Conservation (phyloP, 169 alveolate genomes). For the Plasmodium fragile region DNA sequence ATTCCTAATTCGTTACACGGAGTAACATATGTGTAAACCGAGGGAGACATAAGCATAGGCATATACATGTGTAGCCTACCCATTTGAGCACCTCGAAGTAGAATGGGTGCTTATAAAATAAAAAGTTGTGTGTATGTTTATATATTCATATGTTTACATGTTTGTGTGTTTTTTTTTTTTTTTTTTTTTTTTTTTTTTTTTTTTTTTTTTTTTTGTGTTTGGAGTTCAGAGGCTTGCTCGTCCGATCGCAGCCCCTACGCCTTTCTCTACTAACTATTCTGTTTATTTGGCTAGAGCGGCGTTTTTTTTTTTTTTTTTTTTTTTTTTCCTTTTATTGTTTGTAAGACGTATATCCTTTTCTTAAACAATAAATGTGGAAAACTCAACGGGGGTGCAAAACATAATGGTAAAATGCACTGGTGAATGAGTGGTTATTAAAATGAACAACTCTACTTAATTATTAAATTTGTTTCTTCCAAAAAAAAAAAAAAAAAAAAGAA, state of each 20-base stretch:
- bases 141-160: neutral
- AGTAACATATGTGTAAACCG: neutral
- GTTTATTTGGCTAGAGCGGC: too few relatives aligned
- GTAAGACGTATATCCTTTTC: conserved; percentile 6
- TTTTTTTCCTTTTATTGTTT: neutral
- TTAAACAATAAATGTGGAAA: neutral
- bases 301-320: neutral
- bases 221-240: too few relatives aligned
- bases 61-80: neutral
- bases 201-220: neutral
- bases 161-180: neutral
- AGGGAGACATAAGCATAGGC: neutral
- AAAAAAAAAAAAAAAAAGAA: conserved; percentile 40
- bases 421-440: conserved; percentile 18
- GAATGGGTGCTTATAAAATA: neutral
- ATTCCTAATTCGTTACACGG: neutral
- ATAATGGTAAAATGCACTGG: neutral
- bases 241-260: too few relatives aligned
- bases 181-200: neutral
- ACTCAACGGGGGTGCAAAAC: conserved; percentile 2
- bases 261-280: too few relatives aligned
- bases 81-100: neutral
- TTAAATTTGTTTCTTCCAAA: conserved; percentile 28
- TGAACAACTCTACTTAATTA: conserved; percentile 28
- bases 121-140: neutral